Evolutionary conservation across 352 stramenopile species (phyloP).

Genomic region (Pythium monospermum): DNA sequence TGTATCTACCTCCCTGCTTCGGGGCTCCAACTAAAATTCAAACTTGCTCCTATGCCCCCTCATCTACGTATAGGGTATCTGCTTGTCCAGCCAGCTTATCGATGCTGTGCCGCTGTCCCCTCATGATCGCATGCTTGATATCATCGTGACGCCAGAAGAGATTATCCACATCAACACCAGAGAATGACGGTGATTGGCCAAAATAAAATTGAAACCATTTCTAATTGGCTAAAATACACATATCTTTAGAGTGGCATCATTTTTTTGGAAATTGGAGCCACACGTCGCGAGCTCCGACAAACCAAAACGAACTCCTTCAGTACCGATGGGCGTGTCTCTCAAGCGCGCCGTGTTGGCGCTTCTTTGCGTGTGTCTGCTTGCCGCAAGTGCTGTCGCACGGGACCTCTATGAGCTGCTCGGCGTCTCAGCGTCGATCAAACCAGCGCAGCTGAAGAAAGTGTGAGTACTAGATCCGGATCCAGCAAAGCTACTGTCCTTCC

Average conservation of each 20-base stretch:
- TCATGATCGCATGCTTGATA: conserved; percentile 64
- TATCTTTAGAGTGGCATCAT: too few species aligned
- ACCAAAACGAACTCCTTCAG: background rate
- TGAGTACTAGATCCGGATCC: too few species aligned
- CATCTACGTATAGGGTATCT: conserved; percentile 79
- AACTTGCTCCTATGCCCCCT: too few species aligned
- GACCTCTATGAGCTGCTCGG: conserved; percentile 70
- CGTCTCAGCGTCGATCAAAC: conserved; percentile 41
- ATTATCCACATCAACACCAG: conserved; percentile 27
- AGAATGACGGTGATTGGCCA: background rate
- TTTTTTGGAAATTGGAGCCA: too few species aligned
- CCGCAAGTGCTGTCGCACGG: conserved; percentile 33
- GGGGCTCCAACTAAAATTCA: too few species aligned
- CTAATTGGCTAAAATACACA: conserved; percentile 16
- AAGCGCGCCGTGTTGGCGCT: conserved; percentile 23
- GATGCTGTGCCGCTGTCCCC: conserved; percentile 51
- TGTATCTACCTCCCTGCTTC: too few species aligned
- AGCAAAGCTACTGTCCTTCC: too few species aligned
- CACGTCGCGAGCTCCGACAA: conserved; percentile 10
- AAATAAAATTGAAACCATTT: background rate
- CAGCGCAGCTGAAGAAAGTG: conserved; percentile 69
- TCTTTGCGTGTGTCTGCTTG: conserved; percentile 40
- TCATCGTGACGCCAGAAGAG: conserved; percentile 60
- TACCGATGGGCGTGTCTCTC: conserved; percentile 5
- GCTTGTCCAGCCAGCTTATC: conserved; percentile 52